Base-by-base conservation (phyloP, 2,329 filamentous ascomycete species). In the Thelonectria rubi region DNA sequence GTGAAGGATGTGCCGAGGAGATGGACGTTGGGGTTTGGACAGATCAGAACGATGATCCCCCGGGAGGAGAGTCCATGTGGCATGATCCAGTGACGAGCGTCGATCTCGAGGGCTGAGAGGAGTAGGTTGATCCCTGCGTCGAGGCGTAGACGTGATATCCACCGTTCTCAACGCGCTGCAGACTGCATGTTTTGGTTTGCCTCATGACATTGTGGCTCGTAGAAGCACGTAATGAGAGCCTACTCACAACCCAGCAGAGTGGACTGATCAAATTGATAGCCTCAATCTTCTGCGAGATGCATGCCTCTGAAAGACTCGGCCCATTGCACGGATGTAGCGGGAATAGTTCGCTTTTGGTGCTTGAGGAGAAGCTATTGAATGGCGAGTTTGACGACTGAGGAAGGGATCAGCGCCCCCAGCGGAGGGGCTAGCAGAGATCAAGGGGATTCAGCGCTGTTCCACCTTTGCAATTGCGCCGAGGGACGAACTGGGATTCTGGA, bases 331-430 rank as follows among this genome's bases (percentile, higher is more conserved):
- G 24, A 32, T 48, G 11, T 17, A 10, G 14, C 46, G 46, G 46
- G 46, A 47, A 21, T 7, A 10, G 26, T 7, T 11, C 26, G 17
- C 10, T n/a, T n/a, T n/a, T n/a, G n/a, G n/a, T n/a, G n/a, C 20
- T 12, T 18, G n/a, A 21, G 42, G 5, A 21, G 42, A 37, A 37
- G 43, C 43, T 24, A 48, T 48, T 32, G 46, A 32, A 4, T 14
- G 24, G 34, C 12, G 11, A 11, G 30, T 21, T 48, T 48, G 15
- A 21, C 46, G 26, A 17, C 8, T 48, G 15, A 32, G 46, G 46
- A 30, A 48, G 46, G 46, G 46, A 48, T 48, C 46, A 32, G 46
- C 46, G 46, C n/a, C n/a, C n/a, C n/a, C n/a, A n/a, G n/a, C n/a
- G n/a, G n/a, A n/a, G 21, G 17, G 30, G 42, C 32, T 7, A 20